phyloP scores from a whole-genome alignment of 257 asterid genomes.

The Nicotiana otophora region DNA sequence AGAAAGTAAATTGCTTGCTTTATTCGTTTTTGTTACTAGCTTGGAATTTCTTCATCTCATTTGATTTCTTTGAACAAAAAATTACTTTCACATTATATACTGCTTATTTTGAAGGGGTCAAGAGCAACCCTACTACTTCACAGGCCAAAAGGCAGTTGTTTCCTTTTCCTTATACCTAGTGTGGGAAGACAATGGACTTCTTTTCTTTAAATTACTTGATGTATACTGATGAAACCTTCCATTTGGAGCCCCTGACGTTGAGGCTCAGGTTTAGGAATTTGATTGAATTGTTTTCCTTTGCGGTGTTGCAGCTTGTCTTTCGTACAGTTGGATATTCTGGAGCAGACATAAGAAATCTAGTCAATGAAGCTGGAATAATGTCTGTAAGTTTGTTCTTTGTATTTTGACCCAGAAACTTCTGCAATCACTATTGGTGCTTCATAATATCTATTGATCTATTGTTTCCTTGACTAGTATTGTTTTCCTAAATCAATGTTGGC shows the following conservation, averaged over 20 bases:
- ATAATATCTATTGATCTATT: background rate
- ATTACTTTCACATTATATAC: slow-evolving; percentile 4
- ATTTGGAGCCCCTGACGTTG: background rate
- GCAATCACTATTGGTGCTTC: background rate
- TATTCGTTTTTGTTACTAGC: slow-evolving; percentile 5
- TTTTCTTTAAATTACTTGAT: background rate
- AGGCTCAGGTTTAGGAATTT: slow-evolving; percentile 2
- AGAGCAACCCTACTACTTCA: background rate
- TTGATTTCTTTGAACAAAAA: slow-evolving; percentile 5
- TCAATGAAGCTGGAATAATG: slow-evolving; percentile 97
- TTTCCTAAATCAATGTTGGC: background rate
- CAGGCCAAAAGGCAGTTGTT: background rate
- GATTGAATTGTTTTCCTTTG: background rate
- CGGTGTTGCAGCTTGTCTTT: slow-evolving; percentile 67
- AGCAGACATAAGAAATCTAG: slow-evolving; percentile 89
- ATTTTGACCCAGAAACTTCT: background rate
- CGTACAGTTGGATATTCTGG: slow-evolving; percentile 99
- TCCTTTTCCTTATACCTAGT: background rate
- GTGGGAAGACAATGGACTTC: background rate
- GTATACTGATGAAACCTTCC: background rate
- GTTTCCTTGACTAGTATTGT: background rate
- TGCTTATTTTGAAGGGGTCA: background rate
- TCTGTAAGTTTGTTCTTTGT: slow-evolving; percentile 59
- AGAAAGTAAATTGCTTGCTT: slow-evolving; percentile 44
- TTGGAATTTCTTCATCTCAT: slow-evolving; percentile 6